Evolutionary conservation across 2,329 filamentous ascomycete genomes (phyloP).

Genomic region (Nakataea oryzae): DNA sequence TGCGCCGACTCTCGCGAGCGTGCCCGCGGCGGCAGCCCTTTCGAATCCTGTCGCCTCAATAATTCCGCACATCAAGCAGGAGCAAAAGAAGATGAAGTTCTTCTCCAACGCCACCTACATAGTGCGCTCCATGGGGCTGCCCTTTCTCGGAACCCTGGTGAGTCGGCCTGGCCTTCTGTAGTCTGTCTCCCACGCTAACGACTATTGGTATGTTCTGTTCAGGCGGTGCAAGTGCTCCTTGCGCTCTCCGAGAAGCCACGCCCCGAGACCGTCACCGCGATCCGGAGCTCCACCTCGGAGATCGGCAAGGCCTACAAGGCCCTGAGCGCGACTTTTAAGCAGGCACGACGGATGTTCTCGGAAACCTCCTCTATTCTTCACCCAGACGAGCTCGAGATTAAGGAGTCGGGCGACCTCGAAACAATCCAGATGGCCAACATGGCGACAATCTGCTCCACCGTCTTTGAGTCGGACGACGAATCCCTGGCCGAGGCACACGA

Average conservation of each 20-base stretch:
- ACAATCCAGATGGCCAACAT: constrained; percentile 37
- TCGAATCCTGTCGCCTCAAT: neutral
- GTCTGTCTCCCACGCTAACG: constrained; percentile 1
- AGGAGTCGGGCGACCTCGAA: constrained; percentile 24
- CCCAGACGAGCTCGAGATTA: constrained; percentile 25
- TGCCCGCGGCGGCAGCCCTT: neutral
- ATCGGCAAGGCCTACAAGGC: constrained; percentile 22
- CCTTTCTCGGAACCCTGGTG: constrained; percentile 20
- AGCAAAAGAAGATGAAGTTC: constrained; percentile 22
- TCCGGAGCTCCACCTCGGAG: constrained; percentile 19
- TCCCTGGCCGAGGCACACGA: constrained; percentile 30
- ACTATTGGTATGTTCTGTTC: neutral
- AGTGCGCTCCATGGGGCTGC: constrained; percentile 23
- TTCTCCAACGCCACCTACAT: constrained; percentile 21
- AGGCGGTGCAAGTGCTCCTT: constrained; percentile 26
- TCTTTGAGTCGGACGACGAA: constrained; percentile 25
- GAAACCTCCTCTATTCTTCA: constrained; percentile 18
- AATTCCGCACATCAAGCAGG: constrained; percentile 4
- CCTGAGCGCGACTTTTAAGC: constrained; percentile 20
- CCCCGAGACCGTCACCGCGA: constrained; percentile 15
- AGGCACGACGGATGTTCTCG: constrained; percentile 22
- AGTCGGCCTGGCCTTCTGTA: constrained; percentile 3
- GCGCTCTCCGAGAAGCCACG: constrained; percentile 22
- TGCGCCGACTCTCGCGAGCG: neutral
- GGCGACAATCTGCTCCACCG: constrained; percentile 31